phyloP scores from a whole-genome alignment of 2,329 filamentous ascomycete species.

The Monosporascus sp. region DNA sequence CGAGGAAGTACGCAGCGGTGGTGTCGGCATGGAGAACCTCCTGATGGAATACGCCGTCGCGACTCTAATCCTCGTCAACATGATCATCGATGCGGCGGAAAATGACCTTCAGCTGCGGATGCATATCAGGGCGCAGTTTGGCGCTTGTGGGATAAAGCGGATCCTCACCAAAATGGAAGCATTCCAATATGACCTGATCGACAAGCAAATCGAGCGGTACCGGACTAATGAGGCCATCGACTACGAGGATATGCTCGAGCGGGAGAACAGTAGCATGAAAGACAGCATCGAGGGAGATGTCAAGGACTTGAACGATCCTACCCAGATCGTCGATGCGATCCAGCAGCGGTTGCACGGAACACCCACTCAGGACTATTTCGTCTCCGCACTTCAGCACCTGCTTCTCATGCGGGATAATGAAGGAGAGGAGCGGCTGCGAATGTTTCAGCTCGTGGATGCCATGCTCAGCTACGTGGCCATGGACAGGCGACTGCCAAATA shows the following conservation, averaged over 20 bases:
- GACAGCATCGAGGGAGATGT: slow-evolving; percentile 80
- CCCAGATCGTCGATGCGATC: slow-evolving; percentile 92
- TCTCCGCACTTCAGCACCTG: slow-evolving; percentile 91
- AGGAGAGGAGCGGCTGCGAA: slow-evolving; percentile 82
- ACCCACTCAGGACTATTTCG: slow-evolving; percentile 88
- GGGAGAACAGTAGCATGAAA: slow-evolving; percentile 84
- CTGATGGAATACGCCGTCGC: slow-evolving; percentile 98
- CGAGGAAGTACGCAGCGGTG: slow-evolving; percentile 91
- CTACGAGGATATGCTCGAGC: slow-evolving; percentile 93
- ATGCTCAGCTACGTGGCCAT: slow-evolving; percentile 99
- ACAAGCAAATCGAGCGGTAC: slow-evolving; percentile 96
- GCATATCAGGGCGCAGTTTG: slow-evolving; percentile 94
- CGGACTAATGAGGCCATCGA: slow-evolving; percentile 93
- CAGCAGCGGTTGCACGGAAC: slow-evolving; percentile 77
- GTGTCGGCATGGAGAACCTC: slow-evolving; percentile 97
- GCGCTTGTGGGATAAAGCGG: slow-evolving; percentile 89
- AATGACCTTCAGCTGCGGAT: slow-evolving; percentile 84
- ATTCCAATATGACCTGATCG: slow-evolving; percentile 96
- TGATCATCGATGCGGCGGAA: slow-evolving; percentile 88
- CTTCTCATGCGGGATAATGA: slow-evolving; percentile 88
- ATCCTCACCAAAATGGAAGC: slow-evolving; percentile 95
- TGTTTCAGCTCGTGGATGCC: slow-evolving; percentile 97
- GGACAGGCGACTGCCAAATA: slow-evolving; percentile 90
- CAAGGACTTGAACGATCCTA: slow-evolving; percentile 87
- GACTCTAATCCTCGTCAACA: slow-evolving; percentile 91